phyloP scores from a whole-genome alignment of 768 basidiomycete genomes.

The Hortiboletus campestris region DNA sequence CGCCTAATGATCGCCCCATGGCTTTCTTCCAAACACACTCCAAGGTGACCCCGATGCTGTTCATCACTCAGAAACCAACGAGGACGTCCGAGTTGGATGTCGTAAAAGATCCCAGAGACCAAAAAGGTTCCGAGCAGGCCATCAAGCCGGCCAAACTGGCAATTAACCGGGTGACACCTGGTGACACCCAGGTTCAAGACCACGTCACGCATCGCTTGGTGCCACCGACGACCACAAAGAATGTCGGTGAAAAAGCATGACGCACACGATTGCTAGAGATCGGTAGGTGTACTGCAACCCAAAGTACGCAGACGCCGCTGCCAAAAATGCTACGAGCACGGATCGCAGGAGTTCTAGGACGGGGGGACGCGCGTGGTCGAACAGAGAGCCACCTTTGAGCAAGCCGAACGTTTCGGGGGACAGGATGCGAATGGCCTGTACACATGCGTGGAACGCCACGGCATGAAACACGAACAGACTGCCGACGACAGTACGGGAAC shows the following conservation, averaged over 20 bases:
- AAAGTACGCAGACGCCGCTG: slow-evolving; percentile 45
- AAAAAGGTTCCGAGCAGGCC: slow-evolving; percentile 57
- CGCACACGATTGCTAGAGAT: slow-evolving; percentile 40
- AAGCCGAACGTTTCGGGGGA: slow-evolving; percentile 39
- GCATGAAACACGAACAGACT: neutral
- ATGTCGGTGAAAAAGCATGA: slow-evolving; percentile 45
- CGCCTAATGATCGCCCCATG: slow-evolving; percentile 45
- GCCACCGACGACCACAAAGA: slow-evolving; percentile 68
- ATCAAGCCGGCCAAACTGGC: slow-evolving; percentile 47
- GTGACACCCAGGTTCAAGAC: slow-evolving; percentile 49
- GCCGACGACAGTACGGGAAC: slow-evolving; percentile 11
- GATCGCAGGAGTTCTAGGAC: slow-evolving; percentile 38
- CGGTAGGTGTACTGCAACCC: slow-evolving; percentile 46
- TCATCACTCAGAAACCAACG: slow-evolving; percentile 54
- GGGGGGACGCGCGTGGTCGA: slow-evolving; percentile 31
- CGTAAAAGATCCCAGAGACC: slow-evolving; percentile 57
- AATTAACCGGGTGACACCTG: slow-evolving; percentile 42
- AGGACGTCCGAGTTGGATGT: slow-evolving; percentile 46
- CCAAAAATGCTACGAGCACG: slow-evolving; percentile 40
- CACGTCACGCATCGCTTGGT: slow-evolving; percentile 58
- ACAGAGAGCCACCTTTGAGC: slow-evolving; percentile 34
- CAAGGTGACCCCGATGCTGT: slow-evolving; percentile 50
- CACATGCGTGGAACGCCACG: slow-evolving; percentile 15
- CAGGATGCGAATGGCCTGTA: slow-evolving; percentile 25
- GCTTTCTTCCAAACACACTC: slow-evolving; percentile 45